Evolutionary conservation across 2,329 filamentous ascomycete genomes (phyloP).

Genomic region (Fusarium cicatricum): DNA sequence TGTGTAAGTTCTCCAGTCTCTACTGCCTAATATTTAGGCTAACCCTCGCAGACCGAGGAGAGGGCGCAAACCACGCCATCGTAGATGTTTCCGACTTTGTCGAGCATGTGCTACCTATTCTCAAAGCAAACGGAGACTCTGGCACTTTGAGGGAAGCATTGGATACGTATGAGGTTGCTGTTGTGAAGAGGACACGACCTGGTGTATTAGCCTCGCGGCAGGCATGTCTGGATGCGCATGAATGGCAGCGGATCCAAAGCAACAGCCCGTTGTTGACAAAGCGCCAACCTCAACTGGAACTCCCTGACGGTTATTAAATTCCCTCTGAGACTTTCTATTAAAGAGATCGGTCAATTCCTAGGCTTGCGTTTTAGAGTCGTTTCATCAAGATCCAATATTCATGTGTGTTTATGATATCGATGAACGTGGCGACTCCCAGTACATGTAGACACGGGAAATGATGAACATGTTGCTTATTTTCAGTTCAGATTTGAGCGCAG

Average conservation of each 20-base stretch:
- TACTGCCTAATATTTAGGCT: rapidly evolving
- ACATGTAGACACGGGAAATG: too few relatives aligned
- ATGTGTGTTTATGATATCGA: too few relatives aligned
- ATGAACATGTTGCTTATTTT: too few relatives aligned
- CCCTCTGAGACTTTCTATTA: too few relatives aligned
- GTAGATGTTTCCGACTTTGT: conserved; percentile 58
- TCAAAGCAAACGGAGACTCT: neutral
- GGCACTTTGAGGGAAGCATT: conserved; percentile 41
- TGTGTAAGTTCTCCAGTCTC: conserved; percentile 56
- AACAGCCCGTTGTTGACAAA: conserved; percentile 51
- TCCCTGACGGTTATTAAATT: neutral
- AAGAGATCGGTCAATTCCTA: too few relatives aligned
- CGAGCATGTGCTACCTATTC: conserved; percentile 40
- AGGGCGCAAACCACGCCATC: conserved; percentile 66
- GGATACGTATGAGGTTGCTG: conserved; percentile 54
- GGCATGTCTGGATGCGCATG: conserved; percentile 64
- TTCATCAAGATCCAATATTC: too few relatives aligned
- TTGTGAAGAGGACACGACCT: conserved; percentile 53
- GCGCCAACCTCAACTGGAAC: conserved; percentile 43
- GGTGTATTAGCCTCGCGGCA: conserved; percentile 60
- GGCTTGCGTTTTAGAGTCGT: too few relatives aligned
- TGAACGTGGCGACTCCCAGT: too few relatives aligned
- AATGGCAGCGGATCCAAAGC: conserved; percentile 53
- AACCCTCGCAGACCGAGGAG: conserved; percentile 57
- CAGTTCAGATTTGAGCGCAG: too few relatives aligned